phyloP scores from a whole-genome alignment of 345 rosid genomes.

The Cardamine occulta region DNA sequence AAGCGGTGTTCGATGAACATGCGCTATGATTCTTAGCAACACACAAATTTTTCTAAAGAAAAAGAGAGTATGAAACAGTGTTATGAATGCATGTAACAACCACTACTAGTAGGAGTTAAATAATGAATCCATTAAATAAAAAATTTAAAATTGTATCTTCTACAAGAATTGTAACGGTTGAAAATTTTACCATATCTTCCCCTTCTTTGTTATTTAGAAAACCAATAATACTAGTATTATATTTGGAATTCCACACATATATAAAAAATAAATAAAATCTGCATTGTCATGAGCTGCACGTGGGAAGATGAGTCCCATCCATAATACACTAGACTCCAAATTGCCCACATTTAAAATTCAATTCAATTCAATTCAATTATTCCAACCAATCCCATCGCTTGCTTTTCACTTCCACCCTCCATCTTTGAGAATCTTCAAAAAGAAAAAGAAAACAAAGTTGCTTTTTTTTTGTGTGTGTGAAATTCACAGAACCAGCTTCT shows the following conservation, averaged over 20 bases:
- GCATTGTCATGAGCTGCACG: conserved; percentile 25
- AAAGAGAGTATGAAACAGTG: neutral
- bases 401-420: conserved; percentile 12
- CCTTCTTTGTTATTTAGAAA: too few species aligned
- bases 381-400: conserved; percentile 30
- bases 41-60: neutral
- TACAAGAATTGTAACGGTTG: conserved; percentile 6
- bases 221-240: neutral
- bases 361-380: conserved; percentile 3
- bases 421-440: conserved; percentile 29
- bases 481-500: conserved; percentile 13
- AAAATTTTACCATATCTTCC: neutral
- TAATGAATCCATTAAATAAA: neutral
- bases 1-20: neutral
- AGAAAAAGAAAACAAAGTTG: neutral
- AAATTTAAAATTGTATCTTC: neutral
- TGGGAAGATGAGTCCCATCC: conserved; percentile 31
- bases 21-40: neutral
- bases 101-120: neutral
- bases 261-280: neutral
- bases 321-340: conserved; percentile 24
- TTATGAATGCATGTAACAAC: neutral
- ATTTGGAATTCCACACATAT: neutral
- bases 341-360: neutral
- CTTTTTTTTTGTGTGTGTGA: conserved; percentile 11